phyloP scores from a whole-genome alignment of 176 grass and related monocot genomes.

The Stipa capillata region DNA sequence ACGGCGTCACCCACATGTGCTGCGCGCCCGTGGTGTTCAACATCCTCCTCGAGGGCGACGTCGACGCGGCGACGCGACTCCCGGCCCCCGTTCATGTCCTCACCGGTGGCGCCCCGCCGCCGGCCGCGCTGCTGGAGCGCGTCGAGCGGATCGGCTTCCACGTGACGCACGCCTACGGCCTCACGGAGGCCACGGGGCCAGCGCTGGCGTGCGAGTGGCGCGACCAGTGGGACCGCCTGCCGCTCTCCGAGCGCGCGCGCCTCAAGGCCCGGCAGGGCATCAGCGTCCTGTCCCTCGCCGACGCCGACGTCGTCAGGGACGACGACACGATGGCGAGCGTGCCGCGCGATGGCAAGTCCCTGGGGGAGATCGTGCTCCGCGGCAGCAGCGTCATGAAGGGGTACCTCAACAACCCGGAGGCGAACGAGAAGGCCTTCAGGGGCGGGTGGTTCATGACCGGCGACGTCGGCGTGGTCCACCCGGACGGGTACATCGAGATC shows the following conservation, averaged over 20 bases:
- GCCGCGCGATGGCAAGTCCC: slow-evolving; percentile 39
- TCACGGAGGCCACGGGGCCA: slow-evolving; percentile 56
- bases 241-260: slow-evolving; percentile 20
- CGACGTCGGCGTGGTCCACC: slow-evolving; percentile 64
- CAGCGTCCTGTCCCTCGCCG: slow-evolving; percentile 46
- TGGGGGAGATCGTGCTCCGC: slow-evolving; percentile 58
- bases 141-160: slow-evolving; percentile 41
- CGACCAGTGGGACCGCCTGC: slow-evolving; percentile 40
- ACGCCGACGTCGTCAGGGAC: slow-evolving; percentile 54
- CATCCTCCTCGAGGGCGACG: slow-evolving; percentile 34
- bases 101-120: slow-evolving; percentile 48
- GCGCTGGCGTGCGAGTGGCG: slow-evolving; percentile 65
- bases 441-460: slow-evolving; percentile 58
- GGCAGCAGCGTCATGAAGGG: slow-evolving; percentile 70
- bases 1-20: slow-evolving; percentile 61
- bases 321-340: slow-evolving; percentile 31
- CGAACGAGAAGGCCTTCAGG: slow-evolving; percentile 27
- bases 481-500: slow-evolving; percentile 68
- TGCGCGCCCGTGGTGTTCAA: slow-evolving; percentile 46
- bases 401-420: slow-evolving; percentile 46
- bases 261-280: slow-evolving; percentile 63
- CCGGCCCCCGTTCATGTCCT: slow-evolving; percentile 14
- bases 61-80: neutral
- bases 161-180: slow-evolving; percentile 56
- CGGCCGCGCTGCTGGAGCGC: slow-evolving; percentile 31